Base-by-base conservation (phyloP, 257 asterid genomes). In the Prunella vulgaris region DNA sequence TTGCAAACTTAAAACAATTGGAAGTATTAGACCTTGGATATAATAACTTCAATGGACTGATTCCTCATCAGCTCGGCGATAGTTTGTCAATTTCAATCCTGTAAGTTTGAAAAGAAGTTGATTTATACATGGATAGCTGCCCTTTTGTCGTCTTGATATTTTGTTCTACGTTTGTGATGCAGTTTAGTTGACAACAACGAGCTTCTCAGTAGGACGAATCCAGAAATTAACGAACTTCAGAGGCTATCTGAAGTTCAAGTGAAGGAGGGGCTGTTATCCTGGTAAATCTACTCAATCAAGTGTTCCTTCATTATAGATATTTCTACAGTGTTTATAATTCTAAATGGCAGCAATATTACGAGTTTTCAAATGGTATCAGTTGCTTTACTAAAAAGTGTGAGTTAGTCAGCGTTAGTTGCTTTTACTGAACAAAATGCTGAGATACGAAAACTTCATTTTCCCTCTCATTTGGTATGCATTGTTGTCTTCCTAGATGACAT, bases 161-260 rank as follows among this genome's bases (percentile, higher is more conserved):
- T 1, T 60, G 37, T 52, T 37, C 22, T 63, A 40, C 42, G n/a
- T 49, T 10, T 30, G 27, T 71, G 27, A 74, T 77, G 82, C 81
- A 92, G 98, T 66, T 78, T 92, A 74, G 84, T 87, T 37, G 96
- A 92, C 83, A 88, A 86, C 79, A 86, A 86, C 51, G 80, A 84
- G 68, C 74, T 84, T 76, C 79, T 84, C 46, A 64, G 66, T 46
- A 44, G 66, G 65, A 38, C 63, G 46, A 18, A 70, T 68, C 81
- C 87, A 60, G 87, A 82, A 79, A 71, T 68, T 13, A 21, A 71
- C 66, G 76, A 80, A 61, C 91, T 76, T 63, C 73, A 79, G 81
- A 78, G 66, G 79, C 57, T 69, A 9, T 83, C 88, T 54, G 82
- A 81, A 74, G 76, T 61, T 76, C 91, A 79, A 77, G 83, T 62